Evolutionary conservation across 805 yeast species (phyloP), one percentile per base, ranked within the genome.

Genomic region (Jamesozyma lodderae): DNA sequence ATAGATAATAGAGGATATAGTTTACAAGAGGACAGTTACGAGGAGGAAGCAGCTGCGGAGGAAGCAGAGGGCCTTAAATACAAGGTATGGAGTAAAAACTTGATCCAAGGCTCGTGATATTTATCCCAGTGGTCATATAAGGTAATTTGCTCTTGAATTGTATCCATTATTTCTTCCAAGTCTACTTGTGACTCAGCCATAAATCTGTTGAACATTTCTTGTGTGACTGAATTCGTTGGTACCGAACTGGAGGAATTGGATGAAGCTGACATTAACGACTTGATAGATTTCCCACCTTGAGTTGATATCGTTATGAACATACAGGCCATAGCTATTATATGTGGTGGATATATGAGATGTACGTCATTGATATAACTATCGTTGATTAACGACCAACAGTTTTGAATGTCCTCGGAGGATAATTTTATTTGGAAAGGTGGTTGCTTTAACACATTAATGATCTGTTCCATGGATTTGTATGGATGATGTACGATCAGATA

Each of bases 281-380:
- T 36, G 6, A 38, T 26, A 9, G 40, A 35, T 28, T 35, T 36
- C n/a, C 38, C 37, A 8, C 47, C 50, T 24, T 46, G 49, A n/a
- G 54, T 43, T 23, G 57, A 52, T 1, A 85, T 64, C 0, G 94
- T 79, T 38, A 88, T 68, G 60, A 85, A 87, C n/a, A 88, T 63
- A 9, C 95, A 74, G 0, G 92, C 75, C 28, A 81, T 62, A 3
- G 96, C 94, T 7, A 88, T 72, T 9, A 87, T 74, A 61, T 88
- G 95, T 0, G 98, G 98, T 0, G 97, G 90, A 45, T 75, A 79
- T 13, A 88, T 56, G 33, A 92, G 60, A 41, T 85, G 90, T 14
- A 84, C 64, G 57, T 92, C 97, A 1, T 95, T 86, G 32, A 86
- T 78, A 57, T 82, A 88, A 45, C 88, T 75, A 55, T 90, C 97